Percentiles rank a stretch among this genome's conserved stretches.
Evolutionary conservation across 2,329 filamentous ascomycete genomes (phyloP).

Genomic region (Talaromyces sp.): DNA sequence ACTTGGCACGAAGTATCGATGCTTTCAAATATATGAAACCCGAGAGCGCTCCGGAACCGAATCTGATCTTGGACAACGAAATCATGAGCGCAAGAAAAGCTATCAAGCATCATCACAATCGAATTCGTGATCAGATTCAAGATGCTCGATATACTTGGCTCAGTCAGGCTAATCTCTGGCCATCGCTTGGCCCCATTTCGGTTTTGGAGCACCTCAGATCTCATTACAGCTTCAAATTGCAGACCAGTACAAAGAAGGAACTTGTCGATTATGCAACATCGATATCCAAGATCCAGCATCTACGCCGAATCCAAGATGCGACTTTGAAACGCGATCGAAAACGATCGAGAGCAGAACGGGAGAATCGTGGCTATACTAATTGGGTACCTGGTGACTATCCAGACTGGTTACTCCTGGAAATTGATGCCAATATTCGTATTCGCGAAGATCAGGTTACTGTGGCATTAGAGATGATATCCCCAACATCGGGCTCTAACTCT

Average conservation of each 20-base stretch:
- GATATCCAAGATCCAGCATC: constrained; percentile 44
- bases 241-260: constrained; percentile 34
- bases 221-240: constrained; percentile 31
- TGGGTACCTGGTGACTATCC: constrained; percentile 56
- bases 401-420: constrained; percentile 67
- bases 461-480: constrained; percentile 59
- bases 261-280: constrained; percentile 43
- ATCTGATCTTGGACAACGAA: constrained; percentile 26
- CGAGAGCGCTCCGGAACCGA: too few relatives aligned
- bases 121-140: constrained; percentile 20
- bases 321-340: constrained; percentile 30
- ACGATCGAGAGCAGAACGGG: constrained; percentile 44
- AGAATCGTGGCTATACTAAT: constrained; percentile 54
- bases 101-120: constrained; percentile 9
- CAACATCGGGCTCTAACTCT: constrained; percentile 54
- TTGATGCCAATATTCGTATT: constrained; percentile 64
- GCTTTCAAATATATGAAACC: constrained; percentile 9
- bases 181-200: constrained; percentile 39
- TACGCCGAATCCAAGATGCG: constrained; percentile 46
- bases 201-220: constrained; percentile 48
- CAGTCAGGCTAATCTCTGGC: constrained; percentile 41
- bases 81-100: neutral
- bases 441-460: constrained; percentile 63
- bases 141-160: constrained; percentile 43
- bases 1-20: constrained; percentile 4